A percentile compares a stretch with the other conserved stretches of the same genome.
Evolutionary conservation across 2,329 filamentous ascomycete genomes (phyloP).

Genomic region (Ascochyta clinopodiicola): DNA sequence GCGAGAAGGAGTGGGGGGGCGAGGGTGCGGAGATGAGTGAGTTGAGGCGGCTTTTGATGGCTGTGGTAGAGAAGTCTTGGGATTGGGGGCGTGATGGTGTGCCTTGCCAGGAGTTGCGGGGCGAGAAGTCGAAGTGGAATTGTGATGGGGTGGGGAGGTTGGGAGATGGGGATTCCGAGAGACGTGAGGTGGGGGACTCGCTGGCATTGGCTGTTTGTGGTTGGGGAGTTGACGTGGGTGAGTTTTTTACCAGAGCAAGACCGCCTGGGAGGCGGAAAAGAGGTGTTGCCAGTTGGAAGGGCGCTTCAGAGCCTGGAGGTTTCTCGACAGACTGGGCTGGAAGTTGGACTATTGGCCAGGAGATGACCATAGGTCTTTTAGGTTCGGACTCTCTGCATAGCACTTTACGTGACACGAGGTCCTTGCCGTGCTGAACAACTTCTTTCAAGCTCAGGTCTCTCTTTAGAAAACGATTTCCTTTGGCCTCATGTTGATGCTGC

Average conservation of each 20-base stretch:
- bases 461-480: background rate
- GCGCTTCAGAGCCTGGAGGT: background rate
- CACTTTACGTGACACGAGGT: background rate
- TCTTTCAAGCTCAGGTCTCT: background rate
- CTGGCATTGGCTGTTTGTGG: constrained; percentile 4
- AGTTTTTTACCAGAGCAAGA: constrained; percentile 28
- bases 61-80: background rate
- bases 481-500: background rate
- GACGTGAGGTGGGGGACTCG: background rate
- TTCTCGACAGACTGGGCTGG: background rate
- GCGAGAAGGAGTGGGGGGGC: background rate
- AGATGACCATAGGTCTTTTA: background rate
- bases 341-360: background rate
- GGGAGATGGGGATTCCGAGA: constrained; percentile 4
- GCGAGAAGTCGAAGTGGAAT: background rate
- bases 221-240: background rate
- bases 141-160: constrained; percentile 3
- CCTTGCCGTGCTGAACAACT: constrained; percentile 5
- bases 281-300: constrained; percentile 19
- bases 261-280: constrained; percentile 35
- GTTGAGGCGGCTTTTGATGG: background rate
- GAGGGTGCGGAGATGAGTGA: background rate
- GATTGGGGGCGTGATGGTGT: background rate
- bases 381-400: constrained; percentile 1
- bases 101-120: constrained; percentile 2